Percentiles rank a stretch among this genome's conserved stretches.
Conservation (phyloP, 164 flowering plant species). For the Tetrastigma voinierianum region DNA sequence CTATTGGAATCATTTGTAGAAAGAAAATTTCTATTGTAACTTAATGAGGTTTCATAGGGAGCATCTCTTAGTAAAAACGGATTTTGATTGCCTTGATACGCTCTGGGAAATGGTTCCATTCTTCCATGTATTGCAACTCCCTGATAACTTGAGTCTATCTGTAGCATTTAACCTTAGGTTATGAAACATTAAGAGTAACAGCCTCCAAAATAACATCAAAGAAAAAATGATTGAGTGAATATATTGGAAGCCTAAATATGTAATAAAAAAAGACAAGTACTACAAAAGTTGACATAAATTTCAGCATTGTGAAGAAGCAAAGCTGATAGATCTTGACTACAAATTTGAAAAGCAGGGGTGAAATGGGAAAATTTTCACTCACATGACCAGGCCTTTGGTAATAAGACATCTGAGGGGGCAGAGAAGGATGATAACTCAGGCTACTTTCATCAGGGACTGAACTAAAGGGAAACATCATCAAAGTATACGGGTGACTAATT, state of each 20-base stretch:
- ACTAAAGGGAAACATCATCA: slow-evolving; percentile 10
- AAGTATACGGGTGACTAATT: not conserved
- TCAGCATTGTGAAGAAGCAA: too few relatives aligned
- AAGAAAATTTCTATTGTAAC: slow-evolving; percentile 4
- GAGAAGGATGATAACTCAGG: slow-evolving; percentile 19
- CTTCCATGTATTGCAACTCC: slow-evolving; percentile 10
- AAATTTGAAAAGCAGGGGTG: not conserved
- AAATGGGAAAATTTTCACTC: slow-evolving; percentile 9
- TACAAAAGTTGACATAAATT: too few relatives aligned
- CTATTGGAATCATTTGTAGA: slow-evolving; percentile 4
- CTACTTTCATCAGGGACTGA: slow-evolving; percentile 24
- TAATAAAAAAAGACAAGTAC: too few relatives aligned
- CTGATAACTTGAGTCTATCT: slow-evolving; percentile 23
- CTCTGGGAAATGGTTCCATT: slow-evolving; percentile 8
- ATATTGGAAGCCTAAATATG: too few relatives aligned
- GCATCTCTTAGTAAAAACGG: slow-evolving; percentile 7
- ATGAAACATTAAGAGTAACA: too few relatives aligned
- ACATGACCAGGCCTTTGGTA: slow-evolving; percentile 21
- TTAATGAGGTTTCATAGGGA: slow-evolving; percentile 8
- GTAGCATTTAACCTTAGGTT: not conserved
- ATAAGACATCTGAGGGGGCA: slow-evolving; percentile 13
- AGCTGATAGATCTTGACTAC: too few relatives aligned
- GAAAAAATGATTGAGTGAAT: too few relatives aligned
- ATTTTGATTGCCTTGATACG: slow-evolving; percentile 13
- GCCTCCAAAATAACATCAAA: too few relatives aligned